phyloP scores from a whole-genome alignment of 129 eudicot genomes.

The Heracleum sosnowskyi region DNA sequence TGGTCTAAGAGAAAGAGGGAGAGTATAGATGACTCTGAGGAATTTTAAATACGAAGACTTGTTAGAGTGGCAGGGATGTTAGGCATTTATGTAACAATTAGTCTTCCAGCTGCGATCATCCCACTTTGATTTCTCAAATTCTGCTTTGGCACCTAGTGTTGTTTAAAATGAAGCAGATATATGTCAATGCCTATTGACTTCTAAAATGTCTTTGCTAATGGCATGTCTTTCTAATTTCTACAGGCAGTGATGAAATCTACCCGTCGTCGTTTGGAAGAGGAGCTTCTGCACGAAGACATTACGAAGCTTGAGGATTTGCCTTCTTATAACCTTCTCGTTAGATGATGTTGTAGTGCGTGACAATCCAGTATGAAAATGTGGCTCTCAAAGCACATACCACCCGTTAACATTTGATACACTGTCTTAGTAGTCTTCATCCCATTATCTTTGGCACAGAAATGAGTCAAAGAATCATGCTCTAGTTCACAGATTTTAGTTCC shows the following conservation, averaged over 20 bases:
- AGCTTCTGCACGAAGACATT: slow-evolving; percentile 75
- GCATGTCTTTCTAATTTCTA: not conserved
- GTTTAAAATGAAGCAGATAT: not conserved
- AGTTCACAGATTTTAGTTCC: not conserved
- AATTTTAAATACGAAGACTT: not conserved
- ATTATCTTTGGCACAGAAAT: not conserved
- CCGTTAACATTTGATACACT: not conserved
- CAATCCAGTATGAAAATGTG: slow-evolving; percentile 1
- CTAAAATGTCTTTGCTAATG: not conserved
- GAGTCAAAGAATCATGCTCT: slow-evolving; percentile 1
- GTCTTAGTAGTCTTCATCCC: not conserved
- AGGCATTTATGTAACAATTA: not conserved
- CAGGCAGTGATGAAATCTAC: slow-evolving; percentile 99
- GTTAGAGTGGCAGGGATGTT: not conserved
- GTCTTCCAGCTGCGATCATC: not conserved
- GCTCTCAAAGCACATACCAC: not conserved
- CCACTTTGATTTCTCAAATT: not conserved
- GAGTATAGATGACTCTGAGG: not conserved
- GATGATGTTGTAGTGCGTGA: slow-evolving; percentile 11
- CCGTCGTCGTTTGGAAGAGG: slow-evolving; percentile 88
- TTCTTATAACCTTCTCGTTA: slow-evolving; percentile 62
- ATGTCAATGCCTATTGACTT: not conserved
- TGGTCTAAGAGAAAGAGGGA: not conserved
- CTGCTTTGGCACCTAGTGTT: not conserved
- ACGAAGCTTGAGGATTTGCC: slow-evolving; percentile 89